Evolutionary conservation across 352 stramenopile genomes (phyloP).

Genomic region (Albugo candida): DNA sequence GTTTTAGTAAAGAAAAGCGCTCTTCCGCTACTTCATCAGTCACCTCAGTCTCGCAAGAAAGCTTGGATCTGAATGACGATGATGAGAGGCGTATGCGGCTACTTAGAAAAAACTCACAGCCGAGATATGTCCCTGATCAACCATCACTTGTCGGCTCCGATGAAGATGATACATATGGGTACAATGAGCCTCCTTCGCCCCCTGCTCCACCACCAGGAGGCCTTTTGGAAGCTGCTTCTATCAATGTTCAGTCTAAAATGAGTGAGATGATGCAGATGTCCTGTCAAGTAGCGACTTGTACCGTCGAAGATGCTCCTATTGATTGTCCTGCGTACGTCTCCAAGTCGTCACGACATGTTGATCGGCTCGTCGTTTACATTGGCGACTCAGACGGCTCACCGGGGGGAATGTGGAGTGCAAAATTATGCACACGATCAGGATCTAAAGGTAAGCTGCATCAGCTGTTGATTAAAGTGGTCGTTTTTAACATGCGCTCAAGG

Average conservation of each 20-base stretch:
- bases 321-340: constrained; percentile 44
- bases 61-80: too few species aligned
- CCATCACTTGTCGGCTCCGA: too few species aligned
- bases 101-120: constrained; percentile 1
- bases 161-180: constrained; percentile 10
- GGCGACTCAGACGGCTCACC: constrained; percentile 36
- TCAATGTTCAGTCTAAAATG: constrained; percentile 58
- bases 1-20: too few species aligned
- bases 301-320: constrained; percentile 22
- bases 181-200: constrained; percentile 38
- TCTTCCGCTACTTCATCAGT: too few species aligned
- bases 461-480: neutral
- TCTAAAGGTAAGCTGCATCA: constrained; percentile 14
- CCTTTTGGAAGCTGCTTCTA: constrained; percentile 33
- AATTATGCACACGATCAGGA: constrained; percentile 37
- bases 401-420: constrained; percentile 36
- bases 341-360: constrained; percentile 30
- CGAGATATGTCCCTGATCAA: too few species aligned
- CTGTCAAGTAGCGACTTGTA: constrained; percentile 22
- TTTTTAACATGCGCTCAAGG: constrained; percentile 7
- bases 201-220: constrained; percentile 28
- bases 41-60: too few species aligned
- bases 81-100: too few species aligned
- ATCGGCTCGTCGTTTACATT: constrained; percentile 41
- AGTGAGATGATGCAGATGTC: constrained; percentile 37